Evolutionary conservation across 1,284 basidiomycete species (phyloP).

Genomic region (Ceratobasidium sp.): DNA sequence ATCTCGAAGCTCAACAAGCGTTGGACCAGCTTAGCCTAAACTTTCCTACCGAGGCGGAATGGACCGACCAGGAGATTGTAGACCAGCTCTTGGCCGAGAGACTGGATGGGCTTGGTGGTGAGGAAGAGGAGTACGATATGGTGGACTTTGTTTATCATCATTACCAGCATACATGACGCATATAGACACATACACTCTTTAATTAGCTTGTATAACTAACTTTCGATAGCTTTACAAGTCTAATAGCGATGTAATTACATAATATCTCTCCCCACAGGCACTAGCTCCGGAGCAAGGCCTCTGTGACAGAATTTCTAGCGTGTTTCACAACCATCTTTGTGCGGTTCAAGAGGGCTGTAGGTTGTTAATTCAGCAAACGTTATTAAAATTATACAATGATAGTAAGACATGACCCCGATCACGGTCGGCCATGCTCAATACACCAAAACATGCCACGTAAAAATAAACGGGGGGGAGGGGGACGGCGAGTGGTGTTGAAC

Average conservation of each 20-base stretch:
- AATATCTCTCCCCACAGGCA: not conserved
- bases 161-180: not conserved
- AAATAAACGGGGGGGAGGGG: no score
- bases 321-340: not conserved
- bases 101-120: not conserved
- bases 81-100: not conserved
- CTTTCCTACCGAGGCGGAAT: not conserved
- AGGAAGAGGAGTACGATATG: no score
- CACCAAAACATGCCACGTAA: no score
- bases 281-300: not conserved
- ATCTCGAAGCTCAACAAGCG: not conserved
- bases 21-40: not conserved
- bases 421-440: no score
- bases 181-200: not conserved
- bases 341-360: not conserved
- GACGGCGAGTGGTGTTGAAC: no score
- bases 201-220: no score
- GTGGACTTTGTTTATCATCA: no score
- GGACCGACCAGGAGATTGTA: not conserved
- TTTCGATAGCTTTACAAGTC: no score
- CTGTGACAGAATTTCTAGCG: not conserved
- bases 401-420: not conserved
- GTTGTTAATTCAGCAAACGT: no score
- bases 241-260: not conserved
- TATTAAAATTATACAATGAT: no score